Base-by-base conservation (phyloP, 2,329 filamentous ascomycete species). In the Ceratocystiopsis sp. region DNA sequence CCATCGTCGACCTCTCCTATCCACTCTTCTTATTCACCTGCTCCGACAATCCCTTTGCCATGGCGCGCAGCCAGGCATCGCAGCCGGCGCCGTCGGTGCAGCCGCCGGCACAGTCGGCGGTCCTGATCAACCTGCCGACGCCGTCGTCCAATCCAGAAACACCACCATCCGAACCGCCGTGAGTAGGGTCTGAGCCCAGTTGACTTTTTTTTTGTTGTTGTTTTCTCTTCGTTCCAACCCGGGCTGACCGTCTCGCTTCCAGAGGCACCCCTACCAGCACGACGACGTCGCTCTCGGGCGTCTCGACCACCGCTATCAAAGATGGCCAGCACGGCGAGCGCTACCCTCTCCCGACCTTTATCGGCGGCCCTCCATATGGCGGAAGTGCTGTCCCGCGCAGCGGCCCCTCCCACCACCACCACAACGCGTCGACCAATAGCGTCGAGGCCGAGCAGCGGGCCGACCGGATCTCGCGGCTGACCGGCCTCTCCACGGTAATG, bases 221-320 rank as follows among this genome's bases (percentile, higher is more conserved):
- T 8, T 21, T 21, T 8, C 4, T 11, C 25, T 29, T 29, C 25
- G 10, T 29, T 29, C 10, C 25, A 29, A 4, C 10, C 25, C 14
- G 3, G 16, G 25, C 39, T 37, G 51, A 44, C 43, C 32, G 41
- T 51, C 43, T 7, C 19, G 19, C 19, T 49, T 25, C 50, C 50
- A 93, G 85, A 50, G 87, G 89, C 55, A 96, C 89, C 3, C 89
- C 89, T 3, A 95, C 91, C 51, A 93, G 85, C 51, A 81, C 83
- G 36, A 93, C 84, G 4, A 95, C 87, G 13, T 93, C 86, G 42
- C 79, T 96, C 55, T 94, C 85, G 21, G 80, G 86, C 36, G 73
- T 96, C 40, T 93, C 85, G 15, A 95, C 89, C 16, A 91, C 85
- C 13, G 89, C 89, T 42, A 94, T 94, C 69, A 94, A 95, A 62